Evolutionary conservation across 805 yeast genomes (phyloP).

Genomic region (Starmerella vaccinii): DNA sequence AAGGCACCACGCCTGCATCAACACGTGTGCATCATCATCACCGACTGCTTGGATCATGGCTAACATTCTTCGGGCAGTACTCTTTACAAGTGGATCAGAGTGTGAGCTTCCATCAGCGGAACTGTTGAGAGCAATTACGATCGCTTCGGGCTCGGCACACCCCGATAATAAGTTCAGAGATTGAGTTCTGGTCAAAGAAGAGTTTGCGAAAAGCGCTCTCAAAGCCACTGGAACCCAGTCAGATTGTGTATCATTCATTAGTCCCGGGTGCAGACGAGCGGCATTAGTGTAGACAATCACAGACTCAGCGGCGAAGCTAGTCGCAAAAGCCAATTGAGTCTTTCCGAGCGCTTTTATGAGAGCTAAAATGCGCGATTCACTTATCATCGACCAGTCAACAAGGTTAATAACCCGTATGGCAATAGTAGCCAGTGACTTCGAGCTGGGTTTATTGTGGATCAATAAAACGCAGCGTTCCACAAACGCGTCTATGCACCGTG

Average conservation of each 20-base stretch:
- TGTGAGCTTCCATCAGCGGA: neutral
- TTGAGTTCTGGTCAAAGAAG: neutral
- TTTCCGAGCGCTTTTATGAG: neutral
- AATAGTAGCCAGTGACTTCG: neutral
- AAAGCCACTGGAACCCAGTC: neutral
- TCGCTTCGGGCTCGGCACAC: neutral
- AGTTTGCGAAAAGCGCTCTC: neutral
- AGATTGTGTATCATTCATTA: neutral
- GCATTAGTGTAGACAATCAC: neutral
- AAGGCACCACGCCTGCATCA: slow-evolving; percentile 1
- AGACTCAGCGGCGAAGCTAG: slow-evolving; percentile 1
- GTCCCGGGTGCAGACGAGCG: neutral
- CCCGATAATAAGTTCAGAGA: neutral
- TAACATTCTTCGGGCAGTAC: neutral
- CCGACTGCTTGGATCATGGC: neutral
- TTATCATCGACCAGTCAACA: neutral
- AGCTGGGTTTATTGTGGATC: neutral
- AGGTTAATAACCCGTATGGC: slow-evolving; percentile 2
- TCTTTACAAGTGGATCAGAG: neutral
- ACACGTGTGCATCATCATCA: neutral
- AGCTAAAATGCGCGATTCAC: neutral
- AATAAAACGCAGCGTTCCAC: neutral
- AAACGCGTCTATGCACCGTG: neutral
- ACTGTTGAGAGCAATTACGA: neutral
- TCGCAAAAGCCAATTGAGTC: neutral